phyloP scores from a whole-genome alignment of 805 yeast species.

The Pichia eremophila region DNA sequence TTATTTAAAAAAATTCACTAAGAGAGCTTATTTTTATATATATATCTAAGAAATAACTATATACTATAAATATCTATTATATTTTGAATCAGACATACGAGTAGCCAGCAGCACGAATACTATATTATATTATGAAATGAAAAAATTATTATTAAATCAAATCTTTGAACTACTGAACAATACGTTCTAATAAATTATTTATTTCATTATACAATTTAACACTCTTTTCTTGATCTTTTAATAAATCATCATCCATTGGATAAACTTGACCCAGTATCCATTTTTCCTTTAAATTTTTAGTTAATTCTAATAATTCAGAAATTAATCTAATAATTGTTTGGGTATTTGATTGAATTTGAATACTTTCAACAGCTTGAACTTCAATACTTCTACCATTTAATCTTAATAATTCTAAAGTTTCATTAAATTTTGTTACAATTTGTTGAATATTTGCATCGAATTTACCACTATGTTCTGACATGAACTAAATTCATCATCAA shows the following conservation, averaged over 20 bases:
- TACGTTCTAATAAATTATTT: slow-evolving; percentile 28
- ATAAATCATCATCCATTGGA: slow-evolving; percentile 16
- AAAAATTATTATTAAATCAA: too few species aligned
- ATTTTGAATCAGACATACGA: too few species aligned
- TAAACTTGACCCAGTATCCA: slow-evolving; percentile 51
- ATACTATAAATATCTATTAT: too few species aligned
- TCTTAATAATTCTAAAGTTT: slow-evolving; percentile 38
- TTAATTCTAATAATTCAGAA: slow-evolving; percentile 42
- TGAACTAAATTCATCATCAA: too few species aligned
- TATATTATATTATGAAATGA: too few species aligned
- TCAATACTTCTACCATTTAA: slow-evolving; percentile 26
- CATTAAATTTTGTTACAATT: slow-evolving; percentile 43
- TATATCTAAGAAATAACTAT: too few species aligned
- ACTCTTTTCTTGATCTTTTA: slow-evolving; percentile 14
- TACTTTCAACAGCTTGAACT: slow-evolving; percentile 40
- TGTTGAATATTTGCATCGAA: slow-evolving; percentile 44
- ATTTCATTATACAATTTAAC: slow-evolving; percentile 24
- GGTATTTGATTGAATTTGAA: slow-evolving; percentile 47
- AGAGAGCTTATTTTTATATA: too few species aligned
- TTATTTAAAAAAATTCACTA: too few species aligned
- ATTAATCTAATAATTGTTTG: slow-evolving; percentile 41
- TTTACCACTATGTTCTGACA: slow-evolving; percentile 6
- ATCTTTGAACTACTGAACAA: slow-evolving; percentile 8
- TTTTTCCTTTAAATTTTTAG: slow-evolving; percentile 41
- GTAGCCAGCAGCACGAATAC: too few species aligned